phyloP scores from a whole-genome alignment of 148 eudicot species.

The Linanthus parryae region DNA sequence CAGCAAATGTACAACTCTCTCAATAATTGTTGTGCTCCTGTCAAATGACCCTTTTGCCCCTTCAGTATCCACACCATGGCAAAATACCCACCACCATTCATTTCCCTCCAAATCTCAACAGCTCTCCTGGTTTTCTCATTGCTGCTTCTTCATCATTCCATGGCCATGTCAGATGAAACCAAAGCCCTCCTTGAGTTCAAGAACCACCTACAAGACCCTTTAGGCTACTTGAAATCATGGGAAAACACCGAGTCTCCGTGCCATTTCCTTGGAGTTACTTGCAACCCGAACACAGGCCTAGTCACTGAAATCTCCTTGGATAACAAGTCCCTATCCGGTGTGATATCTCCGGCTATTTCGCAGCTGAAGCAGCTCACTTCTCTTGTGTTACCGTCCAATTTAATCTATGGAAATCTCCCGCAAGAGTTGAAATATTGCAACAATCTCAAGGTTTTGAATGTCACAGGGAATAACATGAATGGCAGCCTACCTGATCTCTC shows the following conservation, averaged over 20 bases:
- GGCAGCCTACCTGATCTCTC: conserved; percentile 79
- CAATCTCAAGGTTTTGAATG: conserved; percentile 58
- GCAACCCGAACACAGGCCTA: conserved; percentile 44
- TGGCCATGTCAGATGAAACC: conserved; percentile 32
- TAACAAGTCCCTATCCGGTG: conserved; percentile 51
- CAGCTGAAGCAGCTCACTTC: conserved; percentile 41
- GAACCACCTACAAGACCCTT: conserved; percentile 64
- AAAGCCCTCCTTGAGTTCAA: conserved; percentile 71
- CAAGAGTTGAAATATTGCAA: conserved; percentile 30
- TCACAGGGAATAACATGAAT: conserved; percentile 52
- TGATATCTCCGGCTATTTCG: conserved; percentile 54
- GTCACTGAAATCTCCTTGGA: conserved; percentile 50
- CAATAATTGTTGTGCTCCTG: neutral
- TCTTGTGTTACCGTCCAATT: conserved; percentile 40
- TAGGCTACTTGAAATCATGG: conserved; percentile 61
- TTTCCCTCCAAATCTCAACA: conserved; percentile 23
- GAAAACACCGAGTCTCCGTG: conserved; percentile 49
- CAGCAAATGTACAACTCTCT: neutral
- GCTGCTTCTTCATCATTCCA: conserved; percentile 27
- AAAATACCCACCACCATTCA: conserved; percentile 7
- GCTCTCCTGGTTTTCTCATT: conserved; percentile 15
- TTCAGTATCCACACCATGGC: conserved; percentile 28
- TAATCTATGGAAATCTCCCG: conserved; percentile 52
- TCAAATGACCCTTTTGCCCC: conserved; percentile 21
- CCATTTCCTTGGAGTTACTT: conserved; percentile 53